A percentile compares a stretch with the other conserved stretches of the same genome.
These are phyloP conservation scores for Solanum chiquidenum DNA, from an alignment of 257 asterid species.

Conservation along the genomic window DNA sequence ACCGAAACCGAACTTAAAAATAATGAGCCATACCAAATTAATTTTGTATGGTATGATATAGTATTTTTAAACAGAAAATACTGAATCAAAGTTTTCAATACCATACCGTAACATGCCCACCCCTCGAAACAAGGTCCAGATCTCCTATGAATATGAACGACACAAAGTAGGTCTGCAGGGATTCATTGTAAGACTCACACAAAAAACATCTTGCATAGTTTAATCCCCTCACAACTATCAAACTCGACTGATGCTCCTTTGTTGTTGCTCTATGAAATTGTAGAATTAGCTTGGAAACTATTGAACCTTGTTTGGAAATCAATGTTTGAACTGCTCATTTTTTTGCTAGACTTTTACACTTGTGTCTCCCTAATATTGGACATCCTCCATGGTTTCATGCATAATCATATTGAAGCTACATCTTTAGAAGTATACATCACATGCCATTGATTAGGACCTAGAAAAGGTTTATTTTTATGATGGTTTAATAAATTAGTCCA, in stretches of 20 bases:
- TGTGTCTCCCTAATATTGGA: neutral
- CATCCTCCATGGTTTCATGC: neutral
- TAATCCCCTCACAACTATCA: neutral
- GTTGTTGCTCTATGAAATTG: neutral
- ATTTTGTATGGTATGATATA: neutral
- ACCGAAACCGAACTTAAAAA: neutral
- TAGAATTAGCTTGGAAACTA: neutral
- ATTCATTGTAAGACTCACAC: neutral
- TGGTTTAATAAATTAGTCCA: neutral
- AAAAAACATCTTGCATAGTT: neutral
- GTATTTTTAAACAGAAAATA: neutral
- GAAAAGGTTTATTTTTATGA: neutral
- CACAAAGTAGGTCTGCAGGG: neutral
- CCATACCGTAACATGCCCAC: neutral
- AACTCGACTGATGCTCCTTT: neutral
- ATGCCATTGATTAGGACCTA: neutral
- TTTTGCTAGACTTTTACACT: neutral
- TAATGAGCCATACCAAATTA: neutral
- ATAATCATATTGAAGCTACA: neutral
- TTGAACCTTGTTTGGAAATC: neutral
- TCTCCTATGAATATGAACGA: neutral
- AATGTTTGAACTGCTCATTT: neutral
- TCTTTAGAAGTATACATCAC: neutral
- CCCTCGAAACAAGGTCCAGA: neutral
- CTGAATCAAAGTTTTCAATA: neutral